Conservation (phyloP, 2,329 filamentous ascomycete species). For the Phyllachora maydis region DNA sequence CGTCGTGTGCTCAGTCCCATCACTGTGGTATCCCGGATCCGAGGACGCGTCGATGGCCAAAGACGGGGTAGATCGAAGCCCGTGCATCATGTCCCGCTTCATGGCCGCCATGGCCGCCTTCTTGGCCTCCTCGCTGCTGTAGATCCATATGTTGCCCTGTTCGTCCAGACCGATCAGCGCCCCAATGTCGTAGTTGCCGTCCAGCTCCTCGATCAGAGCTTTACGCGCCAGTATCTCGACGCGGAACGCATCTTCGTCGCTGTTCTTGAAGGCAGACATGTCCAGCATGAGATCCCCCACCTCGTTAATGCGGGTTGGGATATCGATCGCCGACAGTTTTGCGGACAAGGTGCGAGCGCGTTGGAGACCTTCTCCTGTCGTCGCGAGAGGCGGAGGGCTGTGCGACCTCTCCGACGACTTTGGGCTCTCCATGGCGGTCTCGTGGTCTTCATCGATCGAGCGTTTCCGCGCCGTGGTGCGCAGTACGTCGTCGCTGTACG, state of each 20-base stretch:
- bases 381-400: conserved; percentile 52
- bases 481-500: conserved; percentile 33
- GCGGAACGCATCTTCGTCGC: conserved; percentile 74
- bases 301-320: conserved; percentile 81
- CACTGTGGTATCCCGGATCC: conserved; percentile 89
- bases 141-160: conserved; percentile 97
- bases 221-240: conserved; percentile 88
- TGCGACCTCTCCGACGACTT: conserved; percentile 35
- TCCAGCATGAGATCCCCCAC: conserved; percentile 91
- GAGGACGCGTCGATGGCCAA: conserved; percentile 63
- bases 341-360: conserved; percentile 71
- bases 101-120: conserved; percentile 58
- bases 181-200: conserved; percentile 91
- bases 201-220: conserved; percentile 78
- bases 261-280: conserved; percentile 93
- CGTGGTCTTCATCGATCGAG: conserved; percentile 13
- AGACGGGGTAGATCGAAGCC: conserved; percentile 23
- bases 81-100: conserved; percentile 26
- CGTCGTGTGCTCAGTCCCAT: conserved; percentile 44
- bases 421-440: conserved; percentile 15
- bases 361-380: conserved; percentile 55
- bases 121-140: conserved; percentile 92
- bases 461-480: conserved; percentile 20
- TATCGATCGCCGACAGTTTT: conserved; percentile 75
- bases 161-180: conserved; percentile 89